Conservation (phyloP, 2,329 filamentous ascomycete genomes). For the Neofusicoccum parvum region DNA sequence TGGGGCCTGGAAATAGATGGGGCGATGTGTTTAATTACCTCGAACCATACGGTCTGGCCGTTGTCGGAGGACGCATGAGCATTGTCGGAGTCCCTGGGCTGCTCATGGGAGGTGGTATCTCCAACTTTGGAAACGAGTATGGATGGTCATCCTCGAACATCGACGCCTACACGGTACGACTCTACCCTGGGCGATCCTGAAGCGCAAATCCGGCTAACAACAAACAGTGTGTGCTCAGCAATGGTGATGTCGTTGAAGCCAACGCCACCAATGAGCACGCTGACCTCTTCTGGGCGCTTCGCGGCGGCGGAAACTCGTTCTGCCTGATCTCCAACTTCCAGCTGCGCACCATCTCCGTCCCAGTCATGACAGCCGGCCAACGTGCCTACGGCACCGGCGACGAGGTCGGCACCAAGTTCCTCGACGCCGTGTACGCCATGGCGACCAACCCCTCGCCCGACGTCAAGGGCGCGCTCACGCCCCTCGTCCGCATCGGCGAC, state of each 20-base stretch:
- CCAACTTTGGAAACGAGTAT: conserved; percentile 37
- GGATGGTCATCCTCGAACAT: conserved; percentile 53
- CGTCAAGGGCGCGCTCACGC: conserved; percentile 24
- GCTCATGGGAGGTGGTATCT: conserved; percentile 45
- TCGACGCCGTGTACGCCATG: conserved; percentile 26
- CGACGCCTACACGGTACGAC: conserved; percentile 50
- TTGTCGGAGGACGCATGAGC: conserved; percentile 41
- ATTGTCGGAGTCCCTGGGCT: conserved; percentile 52
- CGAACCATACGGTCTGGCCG: conserved; percentile 26
- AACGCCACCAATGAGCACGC: conserved; percentile 23
- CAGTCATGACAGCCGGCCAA: conserved; percentile 25
- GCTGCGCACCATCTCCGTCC: conserved; percentile 22
- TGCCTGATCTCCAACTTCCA: conserved; percentile 33
- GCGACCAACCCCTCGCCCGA: conserved; percentile 14
- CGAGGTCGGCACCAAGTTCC: neutral
- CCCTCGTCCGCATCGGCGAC: conserved; percentile 26
- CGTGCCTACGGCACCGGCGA: conserved; percentile 23
- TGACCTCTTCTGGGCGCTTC: conserved; percentile 42
- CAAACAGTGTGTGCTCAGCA: conserved; percentile 27
- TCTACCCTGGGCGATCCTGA: conserved; percentile 23
- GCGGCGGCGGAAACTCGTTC: conserved; percentile 39
- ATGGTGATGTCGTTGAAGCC: conserved; percentile 43
- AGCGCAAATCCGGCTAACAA: no score
- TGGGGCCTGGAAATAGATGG: conserved; percentile 35
- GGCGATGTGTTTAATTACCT: conserved; percentile 33